Evolutionary conservation across 2,329 filamentous ascomycete species (phyloP), one percentile per base, ranked within the genome.

Genomic region (Boeremia exigua): DNA sequence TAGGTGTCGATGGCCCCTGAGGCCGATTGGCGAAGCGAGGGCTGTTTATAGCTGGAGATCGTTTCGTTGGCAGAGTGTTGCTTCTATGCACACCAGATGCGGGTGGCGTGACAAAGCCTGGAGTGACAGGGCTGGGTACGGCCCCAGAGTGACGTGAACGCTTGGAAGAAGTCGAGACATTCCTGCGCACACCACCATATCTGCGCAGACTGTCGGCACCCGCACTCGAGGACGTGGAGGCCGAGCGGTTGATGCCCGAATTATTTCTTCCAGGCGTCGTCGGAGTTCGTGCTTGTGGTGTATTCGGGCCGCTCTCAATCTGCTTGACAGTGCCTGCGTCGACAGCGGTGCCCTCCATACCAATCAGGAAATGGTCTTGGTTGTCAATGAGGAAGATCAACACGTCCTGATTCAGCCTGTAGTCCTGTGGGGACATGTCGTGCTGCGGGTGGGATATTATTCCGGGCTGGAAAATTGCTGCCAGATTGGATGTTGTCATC

Each of bases 341-440:
- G n/a, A 93, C 91, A n/a, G 87, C 93, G n/a, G 93, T 97, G 39
- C 95, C 95, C 72, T 92, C 91, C 95, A 99, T 99, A 51, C 95
- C 95, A 62, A 99, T 96, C 62, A 99, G 81, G 81, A 99, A 99
- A 76, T 96, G 91, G 70, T 99, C 95, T 75, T 99, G 95, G 69
- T 99, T 96, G 72, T 98, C 93, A 63, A 99, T 99, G 65, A 99
- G 80, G 76, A 99, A 99, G 46, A 99, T 96, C 61, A 99, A 84
- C 17, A 99, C 94, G 68, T 95, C 94, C 81, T 99, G 95, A 72
- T 96, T 98, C 6, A 99, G 81, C 29, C 92, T 88, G 74, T 99
- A 99, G 71, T 98, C 94, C 54, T 90, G 86, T 0, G 95, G 95
- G 0, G 92, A 88, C 94, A 99, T 98, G 70, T 96, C 93, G 74